Evolutionary conservation across 2,329 filamentous ascomycete species (phyloP).

Genomic region (Xylariomycetidae sp.): DNA sequence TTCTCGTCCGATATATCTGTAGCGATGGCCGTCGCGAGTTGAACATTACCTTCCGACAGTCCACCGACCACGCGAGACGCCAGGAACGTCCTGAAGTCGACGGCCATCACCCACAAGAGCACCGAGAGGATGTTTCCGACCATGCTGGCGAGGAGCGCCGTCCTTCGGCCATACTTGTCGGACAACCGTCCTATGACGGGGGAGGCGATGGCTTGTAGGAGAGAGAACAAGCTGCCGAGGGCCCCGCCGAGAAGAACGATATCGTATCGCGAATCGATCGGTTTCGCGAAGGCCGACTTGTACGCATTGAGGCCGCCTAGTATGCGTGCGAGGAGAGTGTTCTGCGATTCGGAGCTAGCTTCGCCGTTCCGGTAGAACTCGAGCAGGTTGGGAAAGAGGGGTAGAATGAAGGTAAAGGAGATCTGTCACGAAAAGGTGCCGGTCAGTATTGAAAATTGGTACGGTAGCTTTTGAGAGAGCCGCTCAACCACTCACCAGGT

Average conservation of each 20-base stretch:
- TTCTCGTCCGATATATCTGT: slow-evolving; percentile 89
- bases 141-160: slow-evolving; percentile 88
- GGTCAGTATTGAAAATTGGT: slow-evolving; percentile 8
- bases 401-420: slow-evolving; percentile 97
- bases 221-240: slow-evolving; percentile 83
- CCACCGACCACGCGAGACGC: slow-evolving; percentile 91
- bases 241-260: slow-evolving; percentile 93
- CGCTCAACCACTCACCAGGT: slow-evolving; percentile 58
- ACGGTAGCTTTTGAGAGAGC: not conserved
- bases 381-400: slow-evolving; percentile 89
- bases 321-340: slow-evolving; percentile 68
- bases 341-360: slow-evolving; percentile 40
- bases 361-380: slow-evolving; percentile 93
- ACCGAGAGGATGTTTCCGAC: slow-evolving; percentile 88
- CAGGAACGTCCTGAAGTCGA: slow-evolving; percentile 93
- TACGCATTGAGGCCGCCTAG: slow-evolving; percentile 85
- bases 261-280: slow-evolving; percentile 94
- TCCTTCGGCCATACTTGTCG: slow-evolving; percentile 81
- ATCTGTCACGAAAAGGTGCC: slow-evolving; percentile 52
- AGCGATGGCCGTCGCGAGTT: slow-evolving; percentile 92
- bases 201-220: slow-evolving; percentile 88
- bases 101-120: slow-evolving; percentile 86
- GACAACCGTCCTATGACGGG: slow-evolving; percentile 87
- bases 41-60: slow-evolving; percentile 92
- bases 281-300: slow-evolving; percentile 86